Base-by-base conservation (phyloP, 2,329 filamentous ascomycete species). In the Rhytidhysteron rufulum region DNA sequence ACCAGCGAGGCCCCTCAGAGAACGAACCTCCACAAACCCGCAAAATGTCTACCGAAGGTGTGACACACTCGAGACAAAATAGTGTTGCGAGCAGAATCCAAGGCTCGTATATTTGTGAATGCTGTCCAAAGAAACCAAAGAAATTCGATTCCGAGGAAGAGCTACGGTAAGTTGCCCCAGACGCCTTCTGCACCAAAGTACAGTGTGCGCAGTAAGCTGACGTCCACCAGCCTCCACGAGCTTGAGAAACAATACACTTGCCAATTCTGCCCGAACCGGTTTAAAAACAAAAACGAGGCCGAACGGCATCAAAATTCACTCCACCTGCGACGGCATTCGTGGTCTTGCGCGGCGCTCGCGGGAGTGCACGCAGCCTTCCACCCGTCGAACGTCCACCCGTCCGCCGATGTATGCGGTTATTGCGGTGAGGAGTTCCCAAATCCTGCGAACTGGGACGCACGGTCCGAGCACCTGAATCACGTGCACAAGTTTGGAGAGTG, bases 201-300 rank as follows among this genome's bases (percentile, higher is more conserved):
- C 24, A 27, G 7, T 27, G 24, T 13, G 13, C 24, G 24, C 24
- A 13, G 24, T 27, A 27, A 27, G 24, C 24, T 27, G 24, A 27
- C 24, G 7, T 27, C 8, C 31, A 25, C 42, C 58, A 96, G 91
- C 49, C 73, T 83, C 32, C 91, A 97, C 63, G 88, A 93, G 66
- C 83, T 88, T 60, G 93, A 97, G 67, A 97, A 97, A 67, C 91
- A 97, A 67, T 97, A 96, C 65, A 87, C 87, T 47, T 97, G 91
- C 66, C 78, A 82, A 20, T 97, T 88, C 63, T 97, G 91, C 65
- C 86, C 86, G 31, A 96, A 96, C 62, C 83, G 91, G 9, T 97
- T 97, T 74, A 97, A 97, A 69, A 97, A 97, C 71, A 97, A 97
- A 70, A 97, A 97, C 57, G 93, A 97, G 69, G 90, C 90, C 2